phyloP scores from a whole-genome alignment of 2,329 filamentous ascomycete species.

The Ascomycota sp. region DNA sequence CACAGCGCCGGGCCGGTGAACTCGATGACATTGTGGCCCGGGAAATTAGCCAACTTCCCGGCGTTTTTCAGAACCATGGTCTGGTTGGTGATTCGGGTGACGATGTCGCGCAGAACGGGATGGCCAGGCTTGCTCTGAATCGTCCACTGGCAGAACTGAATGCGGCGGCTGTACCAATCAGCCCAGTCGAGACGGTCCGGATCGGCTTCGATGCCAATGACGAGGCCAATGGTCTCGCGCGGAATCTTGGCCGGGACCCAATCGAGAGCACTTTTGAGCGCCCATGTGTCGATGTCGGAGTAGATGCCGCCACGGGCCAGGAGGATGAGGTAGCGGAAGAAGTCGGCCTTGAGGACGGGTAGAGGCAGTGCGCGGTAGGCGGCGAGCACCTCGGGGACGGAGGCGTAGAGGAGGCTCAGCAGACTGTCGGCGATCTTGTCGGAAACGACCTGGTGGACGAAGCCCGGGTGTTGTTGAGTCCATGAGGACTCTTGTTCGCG shows the following conservation, averaged over 20 bases:
- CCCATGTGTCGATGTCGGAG: constrained; percentile 76
- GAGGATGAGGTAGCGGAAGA: constrained; percentile 52
- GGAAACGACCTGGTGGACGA: constrained; percentile 93
- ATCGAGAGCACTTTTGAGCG: constrained; percentile 58
- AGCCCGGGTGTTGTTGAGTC: constrained; percentile 68
- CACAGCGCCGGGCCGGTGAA: constrained; percentile 86
- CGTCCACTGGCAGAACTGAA: constrained; percentile 98
- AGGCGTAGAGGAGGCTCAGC: constrained; percentile 66
- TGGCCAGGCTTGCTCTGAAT: constrained; percentile 91
- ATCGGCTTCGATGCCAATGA: constrained; percentile 90
- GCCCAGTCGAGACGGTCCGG: constrained; percentile 82
- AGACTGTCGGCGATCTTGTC: constrained; percentile 66
- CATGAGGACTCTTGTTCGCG: constrained; percentile 73
- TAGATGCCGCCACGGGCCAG: constrained; percentile 46
- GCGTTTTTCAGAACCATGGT: constrained; percentile 49
- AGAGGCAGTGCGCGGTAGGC: constrained; percentile 53
- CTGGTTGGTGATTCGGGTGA: constrained; percentile 65
- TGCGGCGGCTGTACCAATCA: constrained; percentile 84
- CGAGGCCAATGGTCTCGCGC: constrained; percentile 55
- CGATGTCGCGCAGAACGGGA: constrained; percentile 69
- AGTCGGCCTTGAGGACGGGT: constrained; percentile 56
- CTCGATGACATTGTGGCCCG: constrained; percentile 61
- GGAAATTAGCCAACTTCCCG: constrained; percentile 36
- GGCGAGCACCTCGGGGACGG: constrained; percentile 55
- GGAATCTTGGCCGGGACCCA: constrained; percentile 72